Percentiles rank a stretch among this genome's conserved stretches.
Conservation (phyloP, 148 eudicot genomes). For the Tetragonia tetragonoides region DNA sequence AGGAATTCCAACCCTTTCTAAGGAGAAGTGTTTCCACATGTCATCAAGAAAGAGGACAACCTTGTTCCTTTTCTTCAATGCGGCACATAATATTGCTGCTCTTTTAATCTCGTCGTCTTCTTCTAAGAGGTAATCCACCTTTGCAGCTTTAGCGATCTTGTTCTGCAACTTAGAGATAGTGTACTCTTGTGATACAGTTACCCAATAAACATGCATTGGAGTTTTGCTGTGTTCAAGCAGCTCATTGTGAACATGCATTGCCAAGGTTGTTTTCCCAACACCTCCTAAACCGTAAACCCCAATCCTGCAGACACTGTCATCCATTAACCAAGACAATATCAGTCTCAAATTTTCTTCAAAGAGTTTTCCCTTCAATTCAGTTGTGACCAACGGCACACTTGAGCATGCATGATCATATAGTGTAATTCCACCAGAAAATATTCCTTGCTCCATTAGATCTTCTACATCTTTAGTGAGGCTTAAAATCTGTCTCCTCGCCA, state of each 20-base stretch:
- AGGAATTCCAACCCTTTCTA: conserved; percentile 21
- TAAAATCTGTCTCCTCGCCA: conserved; percentile 7
- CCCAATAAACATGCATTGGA: conserved; percentile 15
- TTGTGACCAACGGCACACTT: conserved; percentile 16
- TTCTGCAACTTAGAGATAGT: not conserved
- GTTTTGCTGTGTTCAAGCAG: conserved; percentile 5
- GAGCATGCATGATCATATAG: conserved; percentile 21
- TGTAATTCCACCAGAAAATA: conserved; percentile 14
- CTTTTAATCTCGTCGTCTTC: conserved; percentile 1
- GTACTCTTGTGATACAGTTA: conserved; percentile 14
- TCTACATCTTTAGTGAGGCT: conserved; percentile 9
- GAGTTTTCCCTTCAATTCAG: conserved; percentile 8
- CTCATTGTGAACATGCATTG: conserved; percentile 16
- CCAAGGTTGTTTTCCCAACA: conserved; percentile 17
- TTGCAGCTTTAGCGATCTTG: conserved; percentile 17
- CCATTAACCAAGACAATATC: conserved; percentile 9
- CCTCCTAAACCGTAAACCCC: conserved; percentile 21
- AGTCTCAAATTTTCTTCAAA: conserved; percentile 13
- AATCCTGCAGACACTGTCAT: conserved; percentile 10
- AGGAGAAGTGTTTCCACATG: conserved; percentile 18
- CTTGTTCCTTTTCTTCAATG: conserved; percentile 17
- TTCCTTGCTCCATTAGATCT: conserved; percentile 14
- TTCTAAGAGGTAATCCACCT: not conserved
- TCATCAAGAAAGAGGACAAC: conserved; percentile 19
- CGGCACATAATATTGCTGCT: conserved; percentile 3